Evolutionary conservation across 371 early-diverging fungal species (phyloP), one percentile per base, ranked within the genome.

Genomic region (Smittium mucronatum): DNA sequence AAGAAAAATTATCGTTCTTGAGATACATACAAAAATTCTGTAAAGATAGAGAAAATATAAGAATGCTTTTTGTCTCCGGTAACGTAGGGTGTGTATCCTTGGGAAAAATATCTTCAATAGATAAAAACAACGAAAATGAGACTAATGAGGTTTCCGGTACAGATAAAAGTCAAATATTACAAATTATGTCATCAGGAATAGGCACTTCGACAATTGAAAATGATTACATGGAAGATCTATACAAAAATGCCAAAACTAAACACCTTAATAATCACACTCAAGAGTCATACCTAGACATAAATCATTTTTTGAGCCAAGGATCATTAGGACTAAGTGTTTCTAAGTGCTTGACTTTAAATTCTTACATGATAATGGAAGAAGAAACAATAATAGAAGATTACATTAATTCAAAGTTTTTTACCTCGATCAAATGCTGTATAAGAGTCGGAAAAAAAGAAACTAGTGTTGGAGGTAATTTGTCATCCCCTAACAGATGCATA

Each of bases 41-140:
- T 33, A 75, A 76, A 31, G 80, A 81, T 30, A 63, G 79, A 32
- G 78, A 80, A 63, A 82, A 82, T 36, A 76, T 87, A 57, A 84
- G 94, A 25, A 84, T 91, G 25, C 85, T 89, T 0, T 88, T 93
- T 72, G 73, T 90, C 26, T 85, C 88, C 1, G 94, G 93, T 26
- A 91, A 93, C 75, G 93, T 93, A 69, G 92, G 93, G 73, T 90
- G 89, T 66, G 81, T 86, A 63, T 91, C 87, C 32, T 81, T 86
- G 16, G 88, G 88, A 16, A 81, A 82, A 33, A 78, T 89, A 72
- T 79, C 78, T 35, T 81, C 86, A n/a, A 82, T 81, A 71, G 76
- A 81, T 29, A 74, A 79, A n/a, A 77, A 82, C 63, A 84, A 82
- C 71, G 80, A 81, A 21, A 68, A 74, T 60, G 75, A 75, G 21